Evolutionary conservation across 2,329 filamentous ascomycete genomes (phyloP).

Genomic region (Neonectria hederae): DNA sequence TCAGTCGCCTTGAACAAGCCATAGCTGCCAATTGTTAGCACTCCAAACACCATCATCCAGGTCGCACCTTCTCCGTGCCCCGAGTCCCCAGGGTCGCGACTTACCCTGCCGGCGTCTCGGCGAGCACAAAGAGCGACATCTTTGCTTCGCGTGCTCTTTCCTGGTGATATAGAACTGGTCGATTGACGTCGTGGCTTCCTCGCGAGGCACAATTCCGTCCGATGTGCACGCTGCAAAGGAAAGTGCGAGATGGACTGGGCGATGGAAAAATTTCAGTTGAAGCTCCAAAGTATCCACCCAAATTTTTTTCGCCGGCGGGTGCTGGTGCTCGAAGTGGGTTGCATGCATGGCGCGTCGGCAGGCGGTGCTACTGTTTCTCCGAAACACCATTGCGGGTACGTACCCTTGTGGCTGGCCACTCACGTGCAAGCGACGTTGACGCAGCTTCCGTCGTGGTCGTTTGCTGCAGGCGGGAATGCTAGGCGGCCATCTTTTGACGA

Average conservation of each 20-base stretch:
- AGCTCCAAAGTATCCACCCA: slow-evolving; percentile 50
- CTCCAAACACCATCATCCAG: slow-evolving; percentile 8
- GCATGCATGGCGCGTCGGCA: slow-evolving; percentile 29
- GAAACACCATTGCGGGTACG: slow-evolving; percentile 4
- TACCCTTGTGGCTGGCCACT: slow-evolving; percentile 34
- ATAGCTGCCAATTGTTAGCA: slow-evolving; percentile 71
- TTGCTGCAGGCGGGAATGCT: slow-evolving; percentile 35
- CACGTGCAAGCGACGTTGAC: slow-evolving; percentile 40
- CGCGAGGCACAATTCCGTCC: slow-evolving; percentile 49
- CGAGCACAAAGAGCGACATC: slow-evolving; percentile 93
- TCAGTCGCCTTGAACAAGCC: slow-evolving; percentile 98
- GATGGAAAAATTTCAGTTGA: slow-evolving; percentile 56
- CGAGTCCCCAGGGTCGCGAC: slow-evolving; percentile 44
- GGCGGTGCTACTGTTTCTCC: slow-evolving; percentile 43
- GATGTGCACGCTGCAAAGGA: slow-evolving; percentile 48
- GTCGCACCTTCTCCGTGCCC: slow-evolving; percentile 24
- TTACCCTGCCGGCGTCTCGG: slow-evolving; percentile 87
- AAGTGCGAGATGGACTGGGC: slow-evolving; percentile 46
- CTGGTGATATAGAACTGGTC: slow-evolving; percentile 44
- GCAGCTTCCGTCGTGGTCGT: slow-evolving; percentile 32
- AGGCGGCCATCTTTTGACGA: slow-evolving; percentile 41
- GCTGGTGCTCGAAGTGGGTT: slow-evolving; percentile 43
- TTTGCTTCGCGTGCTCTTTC: slow-evolving; percentile 50
- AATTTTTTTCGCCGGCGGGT: slow-evolving; percentile 49
- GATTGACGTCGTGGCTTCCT: slow-evolving; percentile 48